Evolutionary conservation across 163 green algal species (phyloP), one percentile per base, ranked within the genome.

Genomic region (Scenedesmus sp.): DNA sequence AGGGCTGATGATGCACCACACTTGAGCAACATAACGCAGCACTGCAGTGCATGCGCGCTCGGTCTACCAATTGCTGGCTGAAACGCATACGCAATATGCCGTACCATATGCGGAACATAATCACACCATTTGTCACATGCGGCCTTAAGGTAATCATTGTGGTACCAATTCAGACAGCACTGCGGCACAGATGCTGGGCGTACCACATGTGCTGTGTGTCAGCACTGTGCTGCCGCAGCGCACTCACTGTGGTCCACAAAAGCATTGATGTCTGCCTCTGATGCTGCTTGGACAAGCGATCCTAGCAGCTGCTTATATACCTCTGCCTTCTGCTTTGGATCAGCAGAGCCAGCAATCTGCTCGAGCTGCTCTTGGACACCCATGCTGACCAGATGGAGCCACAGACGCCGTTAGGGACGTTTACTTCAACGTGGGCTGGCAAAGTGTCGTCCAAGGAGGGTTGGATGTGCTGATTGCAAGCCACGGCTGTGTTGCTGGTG

Each of bases 171-270:
- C 24, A 26, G 84, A 89, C 85, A 88, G 35, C 20, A 91, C 43
- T 83, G 70, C 33, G 30, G 13, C 1, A 83, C 73, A 79, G n/a
- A 76, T 22, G 30, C 53, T 68, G 18, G 13, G n/a, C 12, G 3
- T 49, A 26, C 18, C 5, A 0, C 10, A 81, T 0, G 22, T 81
- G 35, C 72, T 49, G 24, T 3, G n/a, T n/a, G 53, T 15, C 30
- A 76, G 20, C 15, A n/a, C n/a, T 43, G 3, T 37, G 18, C 65
- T 76, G 30, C 65, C 40, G 65, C 65, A 37, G 82, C 2, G n/a
- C 68, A 53, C 94, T 93, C 89, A 98, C 96, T 96, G 92, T 98
- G 96, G 13, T 97, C 93, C 1, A 97, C 82, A 72, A 98, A 98
- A 3, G 83, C 89, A 56, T 95, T 94, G 65, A 93, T 94, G 1